Conservation (phyloP, 192 early-diverging fungal genomes). For the Backusella macrospora region DNA sequence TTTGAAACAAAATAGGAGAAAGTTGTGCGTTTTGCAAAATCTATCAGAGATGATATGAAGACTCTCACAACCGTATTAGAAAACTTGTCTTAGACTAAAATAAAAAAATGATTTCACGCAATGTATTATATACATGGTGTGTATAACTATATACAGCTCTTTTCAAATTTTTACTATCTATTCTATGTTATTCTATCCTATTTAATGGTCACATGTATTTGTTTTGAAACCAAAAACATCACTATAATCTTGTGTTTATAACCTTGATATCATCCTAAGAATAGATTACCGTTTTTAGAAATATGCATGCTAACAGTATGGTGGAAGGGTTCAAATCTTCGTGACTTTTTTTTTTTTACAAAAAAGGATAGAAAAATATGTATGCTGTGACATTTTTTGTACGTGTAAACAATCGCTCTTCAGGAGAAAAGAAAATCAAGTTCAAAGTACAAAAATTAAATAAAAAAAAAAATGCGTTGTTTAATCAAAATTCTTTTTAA, state of each 20-base stretch:
- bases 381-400: neutral
- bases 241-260: too few species aligned
- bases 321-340: too few species aligned
- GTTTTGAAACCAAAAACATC: too few species aligned
- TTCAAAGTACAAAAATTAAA: conserved; percentile 3
- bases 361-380: too few species aligned
- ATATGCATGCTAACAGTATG: too few species aligned
- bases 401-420: neutral
- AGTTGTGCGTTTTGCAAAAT: conserved; percentile 75
- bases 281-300: too few species aligned
- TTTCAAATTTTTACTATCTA: too few species aligned
- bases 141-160: neutral
- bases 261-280: too few species aligned
- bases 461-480: neutral
- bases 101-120: neutral
- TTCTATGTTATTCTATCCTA: too few species aligned
- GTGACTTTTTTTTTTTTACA: too few species aligned
- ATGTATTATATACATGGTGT: neutral
- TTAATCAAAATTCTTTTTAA: neutral
- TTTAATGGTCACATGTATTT: too few species aligned
- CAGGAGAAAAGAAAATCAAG: neutral
- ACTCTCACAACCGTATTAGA: conserved; percentile 77
- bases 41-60: conserved; percentile 78
- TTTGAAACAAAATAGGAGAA: conserved; percentile 64
- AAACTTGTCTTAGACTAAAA: conserved; percentile 19